Evolutionary conservation across 148 eudicot genomes (phyloP), one percentile per base, ranked within the genome.

Genomic region (Cornus florida): DNA sequence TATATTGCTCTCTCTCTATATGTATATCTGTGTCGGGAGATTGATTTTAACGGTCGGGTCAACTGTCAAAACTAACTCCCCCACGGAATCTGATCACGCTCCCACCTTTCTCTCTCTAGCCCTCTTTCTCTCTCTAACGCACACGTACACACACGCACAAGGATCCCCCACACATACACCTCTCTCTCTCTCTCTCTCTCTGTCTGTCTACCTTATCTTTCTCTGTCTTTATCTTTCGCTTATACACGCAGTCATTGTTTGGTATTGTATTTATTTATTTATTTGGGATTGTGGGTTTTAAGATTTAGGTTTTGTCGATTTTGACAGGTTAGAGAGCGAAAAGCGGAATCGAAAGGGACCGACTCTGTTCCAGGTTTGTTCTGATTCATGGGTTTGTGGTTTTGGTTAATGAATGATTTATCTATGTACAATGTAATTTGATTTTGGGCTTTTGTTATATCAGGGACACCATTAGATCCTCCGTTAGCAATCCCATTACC

Each of bases 51-150:
- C 83, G 85, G 82, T 79, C 76, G 74, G 88, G 90, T 88, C 93
- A 88, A 90, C 87, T 84, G 87, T 86, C 88, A 84, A 80, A 81
- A 76, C 83, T 38, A 72, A 73, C 72, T 39, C 43, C 80, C 86
- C 86, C 89, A 82, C 84, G 86, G 87, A 90, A 82, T 88, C 86
- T 87, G 75, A 75, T 87, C 82, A 80, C 82, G 77, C 88, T 73
- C 85, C 74, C 82, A 71, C 72, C 59, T 84, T 77, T 83, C 86
- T 85, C 86, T 79, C 86, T 80, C 81, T 41, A 39, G 5, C 43
- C 17, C 23, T 76, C 64, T 46, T 3, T 81, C 79, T 74, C 84
- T 83, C 84, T 71, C 83, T 79, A 38, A 22, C 75, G 41, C 28
- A 75, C 59, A 32, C 66, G 66, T 0, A 57, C 75, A 73, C 69